phyloP scores from a whole-genome alignment of 192 early-diverging fungal genomes.

The Tieghemiomyces parasiticus region DNA sequence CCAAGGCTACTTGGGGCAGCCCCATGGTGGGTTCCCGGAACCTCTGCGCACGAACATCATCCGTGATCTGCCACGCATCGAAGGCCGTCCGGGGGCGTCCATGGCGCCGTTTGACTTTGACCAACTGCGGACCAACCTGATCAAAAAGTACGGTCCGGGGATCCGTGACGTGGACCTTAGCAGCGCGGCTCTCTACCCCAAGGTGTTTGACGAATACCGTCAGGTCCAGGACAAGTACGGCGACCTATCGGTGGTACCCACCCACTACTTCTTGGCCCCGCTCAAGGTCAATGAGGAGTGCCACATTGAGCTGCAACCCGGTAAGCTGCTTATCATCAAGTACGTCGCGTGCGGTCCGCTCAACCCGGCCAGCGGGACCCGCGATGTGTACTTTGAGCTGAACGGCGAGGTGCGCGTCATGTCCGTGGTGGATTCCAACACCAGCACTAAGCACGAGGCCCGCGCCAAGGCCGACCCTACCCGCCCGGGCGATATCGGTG shows the following conservation, averaged over 20 bases:
- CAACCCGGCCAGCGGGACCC: conserved; percentile 49
- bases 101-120: conserved; percentile 67
- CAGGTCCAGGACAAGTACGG: conserved; percentile 59
- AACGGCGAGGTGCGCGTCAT: conserved; percentile 90
- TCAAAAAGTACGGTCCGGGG: conserved; percentile 62
- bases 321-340: conserved; percentile 83
- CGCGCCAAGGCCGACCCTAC: conserved; percentile 60
- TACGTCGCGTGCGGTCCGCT: conserved; percentile 77
- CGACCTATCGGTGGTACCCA: conserved; percentile 80
- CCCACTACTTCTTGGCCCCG: conserved; percentile 77
- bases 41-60: conserved; percentile 72
- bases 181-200: conserved; percentile 83
- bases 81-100: conserved; percentile 71
- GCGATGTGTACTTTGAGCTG: conserved; percentile 92
- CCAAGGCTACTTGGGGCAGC: conserved; percentile 90
- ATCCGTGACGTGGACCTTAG: conserved; percentile 79
- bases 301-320: conserved; percentile 68
- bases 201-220: conserved; percentile 80
- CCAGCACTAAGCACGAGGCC: conserved; percentile 38
- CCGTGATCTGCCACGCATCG: conserved; percentile 53
- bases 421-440: conserved; percentile 45
- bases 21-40: conserved; percentile 90
- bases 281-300: conserved; percentile 82
- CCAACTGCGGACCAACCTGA: conserved; percentile 52
- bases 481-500: conserved; percentile 70